Conservation (phyloP, 805 yeast genomes). For the Yamadazyma ubonensis region DNA sequence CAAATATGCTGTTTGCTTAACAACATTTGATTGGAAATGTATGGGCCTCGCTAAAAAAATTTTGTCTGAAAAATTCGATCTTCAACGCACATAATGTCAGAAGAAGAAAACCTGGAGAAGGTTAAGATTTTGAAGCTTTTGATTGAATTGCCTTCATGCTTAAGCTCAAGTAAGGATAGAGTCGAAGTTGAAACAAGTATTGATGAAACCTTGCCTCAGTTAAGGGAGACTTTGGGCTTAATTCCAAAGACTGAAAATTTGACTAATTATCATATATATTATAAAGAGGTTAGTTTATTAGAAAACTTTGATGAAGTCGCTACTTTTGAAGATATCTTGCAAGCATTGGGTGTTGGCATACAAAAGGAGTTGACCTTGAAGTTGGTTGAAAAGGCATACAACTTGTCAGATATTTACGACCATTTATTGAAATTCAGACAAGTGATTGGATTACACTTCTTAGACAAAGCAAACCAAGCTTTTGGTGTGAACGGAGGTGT, state of each 20-base stretch:
- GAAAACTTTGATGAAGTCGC: conserved; percentile 28
- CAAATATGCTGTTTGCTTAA: too few relatives aligned
- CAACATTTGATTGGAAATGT: conserved; percentile 2
- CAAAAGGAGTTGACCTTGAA: conserved; percentile 37
- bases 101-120: conserved; percentile 5
- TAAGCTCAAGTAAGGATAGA: conserved; percentile 12
- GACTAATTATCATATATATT: conserved; percentile 56
- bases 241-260: conserved; percentile 56
- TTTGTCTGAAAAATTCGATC: conserved; percentile 10
- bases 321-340: conserved; percentile 25
- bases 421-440: conserved; percentile 69
- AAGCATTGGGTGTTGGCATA: conserved; percentile 19
- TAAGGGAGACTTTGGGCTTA: conserved; percentile 57
- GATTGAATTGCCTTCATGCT: conserved; percentile 10
- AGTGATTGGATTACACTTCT: conserved; percentile 49
- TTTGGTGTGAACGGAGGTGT: conserved; percentile 49
- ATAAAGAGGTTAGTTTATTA: conserved; percentile 32
- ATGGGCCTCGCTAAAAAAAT: conserved; percentile 10
- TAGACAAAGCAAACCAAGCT: conserved; percentile 43
- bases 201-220: conserved; percentile 54
- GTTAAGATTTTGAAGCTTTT: conserved; percentile 9
- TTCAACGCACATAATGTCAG: conserved; percentile 7
- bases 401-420: conserved; percentile 54
- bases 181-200: conserved; percentile 28
- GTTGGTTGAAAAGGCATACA: conserved; percentile 57